Conservation (phyloP, 164 flowering plant species). For the Protea cynaroides region DNA sequence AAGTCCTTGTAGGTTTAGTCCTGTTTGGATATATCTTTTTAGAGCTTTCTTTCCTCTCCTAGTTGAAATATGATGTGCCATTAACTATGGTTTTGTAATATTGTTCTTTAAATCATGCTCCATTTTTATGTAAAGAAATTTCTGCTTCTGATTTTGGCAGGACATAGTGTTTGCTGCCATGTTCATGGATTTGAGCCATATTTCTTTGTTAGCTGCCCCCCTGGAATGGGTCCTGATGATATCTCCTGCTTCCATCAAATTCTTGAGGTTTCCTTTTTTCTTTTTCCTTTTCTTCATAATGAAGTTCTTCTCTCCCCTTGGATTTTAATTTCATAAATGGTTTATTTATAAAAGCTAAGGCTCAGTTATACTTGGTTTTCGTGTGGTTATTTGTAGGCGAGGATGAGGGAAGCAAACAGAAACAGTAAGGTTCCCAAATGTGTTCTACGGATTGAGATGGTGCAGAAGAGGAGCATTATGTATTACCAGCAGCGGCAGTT, state of each 20-base stretch:
- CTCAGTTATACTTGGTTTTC: slow-evolving; percentile 4
- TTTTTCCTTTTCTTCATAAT: too few species aligned
- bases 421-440: slow-evolving; percentile 56
- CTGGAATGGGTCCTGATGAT: slow-evolving; percentile 94
- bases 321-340: neutral
- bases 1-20: too few species aligned
- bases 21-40: too few species aligned
- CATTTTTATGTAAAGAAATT: neutral
- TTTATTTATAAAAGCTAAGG: neutral
- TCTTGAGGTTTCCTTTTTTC: slow-evolving; percentile 70
- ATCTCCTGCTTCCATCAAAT: slow-evolving; percentile 65
- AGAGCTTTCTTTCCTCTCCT: too few species aligned
- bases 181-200: slow-evolving; percentile 99
- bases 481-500: slow-evolving; percentile 72
- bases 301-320: neutral
- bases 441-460: slow-evolving; percentile 60
- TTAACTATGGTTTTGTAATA: too few species aligned
- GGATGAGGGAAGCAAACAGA: slow-evolving; percentile 73
- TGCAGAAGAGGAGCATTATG: slow-evolving; percentile 92
- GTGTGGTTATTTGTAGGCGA: slow-evolving; percentile 36
- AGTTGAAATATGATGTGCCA: too few species aligned
- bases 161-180: slow-evolving; percentile 89
- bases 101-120: too few species aligned
- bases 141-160: slow-evolving; percentile 26
- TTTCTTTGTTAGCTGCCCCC: slow-evolving; percentile 82